phyloP scores from a whole-genome alignment of 257 asterid genomes.

The Solanum ossicruentum region DNA sequence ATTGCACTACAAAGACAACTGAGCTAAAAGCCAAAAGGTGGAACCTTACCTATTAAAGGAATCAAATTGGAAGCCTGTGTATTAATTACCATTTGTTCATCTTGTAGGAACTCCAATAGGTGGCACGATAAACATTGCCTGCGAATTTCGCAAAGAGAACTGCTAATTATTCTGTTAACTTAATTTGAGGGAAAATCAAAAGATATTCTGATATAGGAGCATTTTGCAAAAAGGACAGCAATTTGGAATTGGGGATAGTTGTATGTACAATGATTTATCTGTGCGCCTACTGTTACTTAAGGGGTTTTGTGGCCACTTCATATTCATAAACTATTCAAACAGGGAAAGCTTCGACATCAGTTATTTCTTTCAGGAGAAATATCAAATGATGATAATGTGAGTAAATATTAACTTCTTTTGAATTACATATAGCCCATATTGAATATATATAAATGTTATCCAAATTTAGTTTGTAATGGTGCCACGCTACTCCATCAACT shows the following conservation, averaged over 20 bases:
- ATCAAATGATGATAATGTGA: neutral
- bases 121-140: conserved; percentile 66
- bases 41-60: conserved; percentile 53
- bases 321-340: neutral
- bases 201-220: neutral
- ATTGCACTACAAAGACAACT: neutral
- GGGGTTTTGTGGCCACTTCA: neutral
- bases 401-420: neutral
- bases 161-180: neutral
- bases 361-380: neutral
- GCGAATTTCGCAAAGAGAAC: conserved; percentile 3
- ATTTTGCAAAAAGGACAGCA: neutral
- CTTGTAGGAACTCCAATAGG: conserved; percentile 62
- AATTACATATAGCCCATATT: neutral
- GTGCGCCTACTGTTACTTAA: neutral
- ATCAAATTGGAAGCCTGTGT: conserved; percentile 47
- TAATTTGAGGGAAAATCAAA: neutral
- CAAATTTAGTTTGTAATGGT: neutral
- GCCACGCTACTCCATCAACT: neutral
- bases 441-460: neutral
- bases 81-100: conserved; percentile 42
- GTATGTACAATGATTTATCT: neutral
- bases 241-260: neutral
- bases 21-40: neutral
- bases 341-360: neutral